These are phyloP conservation scores for Crucibulum laeve DNA, from an alignment of 768 basidiomycete genomes.

Conservation along the genomic window DNA sequence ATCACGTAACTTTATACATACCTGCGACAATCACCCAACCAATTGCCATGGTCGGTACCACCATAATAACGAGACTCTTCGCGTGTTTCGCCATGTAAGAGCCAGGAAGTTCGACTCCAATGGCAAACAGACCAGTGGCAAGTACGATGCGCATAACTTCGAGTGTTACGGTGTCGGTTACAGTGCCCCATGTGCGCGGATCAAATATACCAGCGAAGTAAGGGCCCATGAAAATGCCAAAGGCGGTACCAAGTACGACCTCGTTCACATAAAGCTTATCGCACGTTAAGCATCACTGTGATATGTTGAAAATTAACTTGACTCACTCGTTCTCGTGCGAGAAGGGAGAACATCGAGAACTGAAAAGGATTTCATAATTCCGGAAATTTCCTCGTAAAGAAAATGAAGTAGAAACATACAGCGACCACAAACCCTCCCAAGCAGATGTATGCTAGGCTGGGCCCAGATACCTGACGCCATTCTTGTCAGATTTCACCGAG, in stretches of 20 bases:
- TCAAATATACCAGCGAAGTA: slow-evolving; percentile 68
- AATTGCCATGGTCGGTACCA: slow-evolving; percentile 81
- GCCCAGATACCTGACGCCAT: slow-evolving; percentile 40
- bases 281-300: background rate
- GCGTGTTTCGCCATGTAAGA: slow-evolving; percentile 82
- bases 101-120: slow-evolving; percentile 89
- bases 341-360: slow-evolving; percentile 82
- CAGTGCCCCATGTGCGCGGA: slow-evolving; percentile 67
- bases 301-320: background rate
- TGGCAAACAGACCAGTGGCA: slow-evolving; percentile 88
- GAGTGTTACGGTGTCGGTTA: slow-evolving; percentile 57
- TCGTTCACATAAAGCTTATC: slow-evolving; percentile 82
- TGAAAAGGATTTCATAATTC: slow-evolving; percentile 17
- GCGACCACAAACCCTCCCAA: slow-evolving; percentile 51
- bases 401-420: slow-evolving; percentile 15
- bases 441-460: slow-evolving; percentile 57
- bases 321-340: slow-evolving; percentile 76
- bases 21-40: slow-evolving; percentile 80
- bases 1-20: slow-evolving; percentile 17
- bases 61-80: slow-evolving; percentile 62
- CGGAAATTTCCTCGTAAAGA: background rate
- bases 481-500: slow-evolving; percentile 17
- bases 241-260: slow-evolving; percentile 84
- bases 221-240: slow-evolving; percentile 67
- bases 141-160: slow-evolving; percentile 88